A percentile compares a stretch with the other conserved stretches of the same genome.
phyloP scores from a whole-genome alignment of 306 rosid genomes.

The Vigna reflexopilosa region DNA sequence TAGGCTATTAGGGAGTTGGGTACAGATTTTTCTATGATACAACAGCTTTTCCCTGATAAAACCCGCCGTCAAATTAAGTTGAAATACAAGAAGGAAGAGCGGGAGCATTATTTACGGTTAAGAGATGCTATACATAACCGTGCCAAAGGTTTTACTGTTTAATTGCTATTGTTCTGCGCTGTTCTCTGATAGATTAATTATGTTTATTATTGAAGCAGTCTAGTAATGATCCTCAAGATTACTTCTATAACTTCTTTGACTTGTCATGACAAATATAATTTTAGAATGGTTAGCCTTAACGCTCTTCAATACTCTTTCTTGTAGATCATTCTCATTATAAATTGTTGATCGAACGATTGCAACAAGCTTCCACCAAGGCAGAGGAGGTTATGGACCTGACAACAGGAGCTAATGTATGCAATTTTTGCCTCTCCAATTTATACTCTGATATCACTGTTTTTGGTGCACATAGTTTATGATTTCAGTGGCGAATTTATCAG shows the following conservation, averaged over 20 bases:
- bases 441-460: conserved; percentile 30
- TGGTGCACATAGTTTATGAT: conserved; percentile 19
- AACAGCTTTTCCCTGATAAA: conserved; percentile 71
- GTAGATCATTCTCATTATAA: conserved; percentile 69
- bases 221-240: conserved; percentile 6
- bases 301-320: conserved; percentile 4
- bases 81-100: conserved; percentile 85
- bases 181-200: conserved; percentile 5
- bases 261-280: too few species aligned
- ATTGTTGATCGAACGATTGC: conserved; percentile 62
- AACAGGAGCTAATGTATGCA: conserved; percentile 61
- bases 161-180: conserved; percentile 25
- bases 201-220: conserved; percentile 24
- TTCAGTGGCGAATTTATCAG: conserved; percentile 24
- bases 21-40: conserved; percentile 79
- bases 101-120: conserved; percentile 63
- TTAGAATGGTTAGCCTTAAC: too few species aligned
- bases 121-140: conserved; percentile 65
- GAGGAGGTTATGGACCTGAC: conserved; percentile 56
- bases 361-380: conserved; percentile 61
- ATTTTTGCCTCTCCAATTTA: conserved; percentile 38
- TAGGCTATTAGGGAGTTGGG: conserved; percentile 82
- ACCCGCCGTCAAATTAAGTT: conserved; percentile 73
- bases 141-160: conserved; percentile 57
- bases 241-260: too few species aligned